Evolutionary conservation across 1,139 yeast species (phyloP).

Genomic region (Candida sanyaensis): DNA sequence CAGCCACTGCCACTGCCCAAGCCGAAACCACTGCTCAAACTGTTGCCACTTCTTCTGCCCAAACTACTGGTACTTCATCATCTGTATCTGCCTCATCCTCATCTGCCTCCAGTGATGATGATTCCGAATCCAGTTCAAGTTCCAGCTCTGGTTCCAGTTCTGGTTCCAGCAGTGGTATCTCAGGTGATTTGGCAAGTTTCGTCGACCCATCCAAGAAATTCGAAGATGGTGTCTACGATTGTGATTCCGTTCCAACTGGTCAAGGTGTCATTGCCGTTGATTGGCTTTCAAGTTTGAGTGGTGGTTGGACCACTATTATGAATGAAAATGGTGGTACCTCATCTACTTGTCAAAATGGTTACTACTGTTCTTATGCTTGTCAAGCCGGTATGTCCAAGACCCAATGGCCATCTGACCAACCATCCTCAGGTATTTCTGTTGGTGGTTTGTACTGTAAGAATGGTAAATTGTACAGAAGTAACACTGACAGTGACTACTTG

Average conservation of each 20-base stretch:
- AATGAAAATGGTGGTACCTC: slow-evolving; percentile 54
- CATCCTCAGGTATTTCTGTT: slow-evolving; percentile 81
- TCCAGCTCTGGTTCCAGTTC: slow-evolving; percentile 29
- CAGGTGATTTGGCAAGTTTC: slow-evolving; percentile 61
- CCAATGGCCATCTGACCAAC: slow-evolving; percentile 91
- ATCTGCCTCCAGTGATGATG: too few species aligned
- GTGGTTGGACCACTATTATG: slow-evolving; percentile 88
- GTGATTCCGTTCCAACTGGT: slow-evolving; percentile 84
- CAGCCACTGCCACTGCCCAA: slow-evolving; percentile 10
- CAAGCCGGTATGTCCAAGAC: slow-evolving; percentile 97
- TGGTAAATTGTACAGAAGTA: slow-evolving; percentile 81
- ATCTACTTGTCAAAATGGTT: slow-evolving; percentile 77
- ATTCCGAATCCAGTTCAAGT: too few species aligned
- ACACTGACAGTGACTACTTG: slow-evolving; percentile 59
- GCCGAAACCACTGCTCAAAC: not conserved
- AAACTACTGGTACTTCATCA: slow-evolving; percentile 12
- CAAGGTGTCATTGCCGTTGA: slow-evolving; percentile 86
- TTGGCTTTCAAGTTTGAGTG: slow-evolving; percentile 28
- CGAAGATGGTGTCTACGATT: slow-evolving; percentile 77
- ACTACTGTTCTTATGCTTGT: slow-evolving; percentile 95
- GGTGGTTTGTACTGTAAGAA: slow-evolving; percentile 84
- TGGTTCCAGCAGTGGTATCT: slow-evolving; percentile 25
- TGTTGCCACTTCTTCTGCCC: not conserved
- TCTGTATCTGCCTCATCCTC: not conserved
- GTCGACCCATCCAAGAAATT: slow-evolving; percentile 57